These are phyloP conservation scores for Stenogyne calaminthoides DNA, from an alignment of 305 asterid species.

Conservation along the genomic window DNA sequence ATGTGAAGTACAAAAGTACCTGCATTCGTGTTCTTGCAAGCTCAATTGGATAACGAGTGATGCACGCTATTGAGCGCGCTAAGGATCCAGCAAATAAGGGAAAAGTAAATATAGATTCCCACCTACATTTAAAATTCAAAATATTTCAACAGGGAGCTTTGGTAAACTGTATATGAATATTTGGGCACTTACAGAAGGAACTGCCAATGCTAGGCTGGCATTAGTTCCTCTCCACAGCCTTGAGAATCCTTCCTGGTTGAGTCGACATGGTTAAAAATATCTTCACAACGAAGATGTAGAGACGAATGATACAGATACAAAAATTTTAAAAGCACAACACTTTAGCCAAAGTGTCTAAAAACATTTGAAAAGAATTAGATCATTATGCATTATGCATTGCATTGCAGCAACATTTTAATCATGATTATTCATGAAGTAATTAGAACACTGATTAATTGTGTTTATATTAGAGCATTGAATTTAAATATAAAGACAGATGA, in stretches of 20 bases:
- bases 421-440: too few species aligned
- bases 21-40: conserved; percentile 97
- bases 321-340: too few species aligned
- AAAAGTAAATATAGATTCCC: conserved; percentile 53
- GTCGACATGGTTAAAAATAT: conserved; percentile 7
- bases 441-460: too few species aligned
- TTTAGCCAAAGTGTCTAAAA: background rate
- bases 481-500: too few species aligned
- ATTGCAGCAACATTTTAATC: too few species aligned
- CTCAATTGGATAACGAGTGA: conserved; percentile 85
- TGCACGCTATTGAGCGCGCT: conserved; percentile 86
- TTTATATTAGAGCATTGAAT: too few species aligned
- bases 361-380: too few species aligned
- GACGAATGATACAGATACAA: background rate
- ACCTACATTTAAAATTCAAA: conserved; percentile 46
- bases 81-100: conserved; percentile 59
- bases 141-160: too few species aligned
- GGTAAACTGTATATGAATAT: too few species aligned
- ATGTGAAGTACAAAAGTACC: conserved; percentile 39
- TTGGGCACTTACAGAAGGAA: conserved; percentile 54
- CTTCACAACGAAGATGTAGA: background rate
- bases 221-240: conserved; percentile 86
- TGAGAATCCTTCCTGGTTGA: conserved; percentile 69
- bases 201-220: conserved; percentile 82
- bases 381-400: too few species aligned